phyloP scores from a whole-genome alignment of 1,284 basidiomycete species.

The Chiua sp. region DNA sequence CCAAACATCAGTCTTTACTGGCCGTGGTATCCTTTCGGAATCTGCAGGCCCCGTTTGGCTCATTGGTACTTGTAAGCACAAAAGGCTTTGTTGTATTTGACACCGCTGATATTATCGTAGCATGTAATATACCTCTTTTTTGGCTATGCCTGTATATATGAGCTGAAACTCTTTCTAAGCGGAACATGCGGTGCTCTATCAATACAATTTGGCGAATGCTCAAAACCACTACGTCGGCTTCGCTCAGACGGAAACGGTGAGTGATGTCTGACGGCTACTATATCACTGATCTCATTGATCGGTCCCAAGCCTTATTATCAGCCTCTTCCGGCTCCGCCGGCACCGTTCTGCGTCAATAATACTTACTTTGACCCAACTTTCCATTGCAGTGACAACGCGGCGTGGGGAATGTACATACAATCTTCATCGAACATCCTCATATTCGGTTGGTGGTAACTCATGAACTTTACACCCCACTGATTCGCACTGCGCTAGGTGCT shows the following conservation, averaged over 20 bases:
- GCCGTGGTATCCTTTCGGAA: conserved; percentile 60
- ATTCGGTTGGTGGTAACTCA: conserved; percentile 47
- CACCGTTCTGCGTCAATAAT: conserved; percentile 56
- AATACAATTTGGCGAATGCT: conserved; percentile 53
- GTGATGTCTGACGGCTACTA: not conserved
- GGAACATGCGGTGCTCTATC: conserved; percentile 53
- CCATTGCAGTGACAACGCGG: conserved; percentile 40
- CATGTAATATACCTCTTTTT: conserved; percentile 26
- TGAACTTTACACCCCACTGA: not conserved
- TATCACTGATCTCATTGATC: not conserved
- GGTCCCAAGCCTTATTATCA: conserved; percentile 22
- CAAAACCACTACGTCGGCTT: conserved; percentile 55
- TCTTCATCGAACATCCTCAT: conserved; percentile 64
- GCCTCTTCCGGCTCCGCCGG: conserved; percentile 37
- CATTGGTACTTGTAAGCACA: conserved; percentile 45
- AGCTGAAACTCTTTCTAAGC: conserved; percentile 23
- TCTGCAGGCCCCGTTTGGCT: conserved; percentile 56
- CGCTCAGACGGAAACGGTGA: conserved; percentile 51
- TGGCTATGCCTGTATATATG: no score
- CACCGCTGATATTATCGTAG: conserved; percentile 7
- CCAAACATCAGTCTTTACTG: conserved; percentile 49
- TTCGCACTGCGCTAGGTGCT: conserved; percentile 46
- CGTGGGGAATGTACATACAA: conserved; percentile 64
- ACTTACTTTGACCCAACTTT: conserved; percentile 62
- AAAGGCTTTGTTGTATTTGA: not conserved